A percentile compares a stretch with the other conserved stretches of the same genome.
phyloP scores from a whole-genome alignment of 768 basidiomycete genomes.

The Tulasnella sp. region DNA sequence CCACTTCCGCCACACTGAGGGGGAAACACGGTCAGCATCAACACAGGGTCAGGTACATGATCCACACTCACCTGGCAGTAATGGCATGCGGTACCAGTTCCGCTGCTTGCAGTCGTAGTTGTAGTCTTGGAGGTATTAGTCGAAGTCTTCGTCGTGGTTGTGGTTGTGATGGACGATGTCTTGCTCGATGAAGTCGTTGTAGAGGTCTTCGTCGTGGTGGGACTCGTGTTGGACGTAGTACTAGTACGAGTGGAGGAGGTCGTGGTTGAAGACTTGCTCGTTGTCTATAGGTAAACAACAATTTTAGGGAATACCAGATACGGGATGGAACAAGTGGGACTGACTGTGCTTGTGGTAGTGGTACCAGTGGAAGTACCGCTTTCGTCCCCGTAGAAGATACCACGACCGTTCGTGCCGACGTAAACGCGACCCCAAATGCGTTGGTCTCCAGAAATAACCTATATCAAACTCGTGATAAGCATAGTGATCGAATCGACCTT shows the following conservation, averaged over 20 bases:
- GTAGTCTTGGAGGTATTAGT: background rate
- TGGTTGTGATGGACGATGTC: background rate
- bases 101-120: background rate
- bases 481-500: background rate
- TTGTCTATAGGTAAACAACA: background rate
- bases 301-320: background rate
- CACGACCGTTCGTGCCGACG: constrained; percentile 14
- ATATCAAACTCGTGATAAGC: background rate
- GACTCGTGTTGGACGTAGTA: background rate
- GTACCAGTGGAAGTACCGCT: background rate
- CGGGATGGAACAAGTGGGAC: background rate
- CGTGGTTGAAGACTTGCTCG: background rate
- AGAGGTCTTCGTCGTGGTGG: background rate
- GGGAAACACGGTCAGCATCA: background rate
- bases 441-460: constrained; percentile 3
- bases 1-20: constrained; percentile 3
- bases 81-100: background rate
- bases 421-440: constrained; percentile 11
- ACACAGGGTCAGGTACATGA: background rate
- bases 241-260: background rate
- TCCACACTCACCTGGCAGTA: background rate
- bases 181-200: background rate
- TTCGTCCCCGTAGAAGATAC: constrained; percentile 14
- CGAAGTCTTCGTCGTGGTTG: background rate
- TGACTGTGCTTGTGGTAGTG: background rate